phyloP scores from a whole-genome alignment of 129 eudicot genomes.

The sunflower (Helianthus annuus) region DNA sequence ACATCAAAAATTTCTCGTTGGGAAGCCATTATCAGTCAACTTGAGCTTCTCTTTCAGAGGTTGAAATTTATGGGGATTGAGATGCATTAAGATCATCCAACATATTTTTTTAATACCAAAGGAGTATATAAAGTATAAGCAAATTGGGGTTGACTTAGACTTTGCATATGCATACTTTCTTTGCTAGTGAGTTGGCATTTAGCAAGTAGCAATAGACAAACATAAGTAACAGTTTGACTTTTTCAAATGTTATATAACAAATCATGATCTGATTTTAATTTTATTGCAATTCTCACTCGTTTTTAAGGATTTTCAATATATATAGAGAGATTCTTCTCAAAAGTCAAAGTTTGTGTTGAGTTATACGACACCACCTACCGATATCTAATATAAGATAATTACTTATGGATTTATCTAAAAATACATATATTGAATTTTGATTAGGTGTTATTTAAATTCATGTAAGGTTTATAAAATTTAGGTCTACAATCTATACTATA shows the following conservation, averaged over 20 bases:
- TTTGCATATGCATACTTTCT: not conserved
- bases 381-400: no score
- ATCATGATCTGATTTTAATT: not conserved
- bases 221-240: not conserved
- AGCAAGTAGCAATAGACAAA: not conserved
- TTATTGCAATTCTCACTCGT: not conserved
- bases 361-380: conserved; percentile 18
- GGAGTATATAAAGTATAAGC: not conserved
- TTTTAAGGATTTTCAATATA: not conserved
- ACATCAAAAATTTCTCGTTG: conserved; percentile 21
- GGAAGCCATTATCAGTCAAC: conserved; percentile 27
- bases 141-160: conserved; percentile 32
- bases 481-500: no score
- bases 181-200: not conserved
- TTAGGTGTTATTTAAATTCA: not conserved
- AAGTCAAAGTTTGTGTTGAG: conserved; percentile 9
- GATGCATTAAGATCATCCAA: not conserved
- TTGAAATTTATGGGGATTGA: not conserved
- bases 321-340: conserved; percentile 9
- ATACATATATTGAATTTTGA: not conserved
- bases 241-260: not conserved
- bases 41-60: not conserved
- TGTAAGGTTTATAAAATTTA: not conserved
- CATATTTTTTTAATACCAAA: not conserved
- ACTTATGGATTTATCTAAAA: not conserved